A percentile compares a stretch with the other conserved stretches of the same genome.
Conservation (phyloP, 2,329 filamentous ascomycete genomes). For the Alternaria sp. region DNA sequence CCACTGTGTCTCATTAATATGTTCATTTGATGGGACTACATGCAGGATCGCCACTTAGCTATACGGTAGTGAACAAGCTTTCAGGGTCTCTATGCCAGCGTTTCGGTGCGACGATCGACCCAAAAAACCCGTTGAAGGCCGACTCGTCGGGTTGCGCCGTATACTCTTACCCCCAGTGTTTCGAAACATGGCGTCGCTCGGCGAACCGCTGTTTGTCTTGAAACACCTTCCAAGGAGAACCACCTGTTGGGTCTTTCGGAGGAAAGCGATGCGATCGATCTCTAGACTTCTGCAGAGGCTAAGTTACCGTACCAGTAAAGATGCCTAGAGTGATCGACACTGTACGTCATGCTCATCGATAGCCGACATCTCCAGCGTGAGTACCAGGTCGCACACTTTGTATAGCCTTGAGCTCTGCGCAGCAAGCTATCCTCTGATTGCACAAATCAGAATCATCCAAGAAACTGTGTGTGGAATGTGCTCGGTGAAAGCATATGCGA, state of each 20-base stretch:
- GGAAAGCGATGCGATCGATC: not conserved
- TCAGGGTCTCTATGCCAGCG: not conserved
- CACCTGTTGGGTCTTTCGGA: not conserved
- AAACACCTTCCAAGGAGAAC: not conserved
- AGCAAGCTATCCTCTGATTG: not conserved
- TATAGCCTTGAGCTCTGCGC: not conserved
- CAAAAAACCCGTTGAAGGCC: not conserved
- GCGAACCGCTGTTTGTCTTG: slow-evolving; percentile 2
- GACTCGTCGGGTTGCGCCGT: not conserved
- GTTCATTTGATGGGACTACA: not conserved
- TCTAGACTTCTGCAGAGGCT: not conserved
- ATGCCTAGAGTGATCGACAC: not conserved
- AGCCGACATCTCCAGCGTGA: not conserved
- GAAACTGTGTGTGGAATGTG: not conserved
- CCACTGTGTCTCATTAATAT: not conserved
- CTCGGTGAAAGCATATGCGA: not conserved
- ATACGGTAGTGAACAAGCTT: not conserved
- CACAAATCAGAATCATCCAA: not conserved
- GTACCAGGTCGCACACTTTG: not conserved
- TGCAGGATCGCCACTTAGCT: not conserved
- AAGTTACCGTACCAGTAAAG: slow-evolving; percentile 1
- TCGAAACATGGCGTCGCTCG: slow-evolving; percentile 7
- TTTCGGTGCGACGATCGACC: not conserved
- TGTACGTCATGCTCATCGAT: not conserved
- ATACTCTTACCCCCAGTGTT: slow-evolving; percentile 6